phyloP scores from a whole-genome alignment of 2,329 filamentous ascomycete genomes.

The Nemania sp. region DNA sequence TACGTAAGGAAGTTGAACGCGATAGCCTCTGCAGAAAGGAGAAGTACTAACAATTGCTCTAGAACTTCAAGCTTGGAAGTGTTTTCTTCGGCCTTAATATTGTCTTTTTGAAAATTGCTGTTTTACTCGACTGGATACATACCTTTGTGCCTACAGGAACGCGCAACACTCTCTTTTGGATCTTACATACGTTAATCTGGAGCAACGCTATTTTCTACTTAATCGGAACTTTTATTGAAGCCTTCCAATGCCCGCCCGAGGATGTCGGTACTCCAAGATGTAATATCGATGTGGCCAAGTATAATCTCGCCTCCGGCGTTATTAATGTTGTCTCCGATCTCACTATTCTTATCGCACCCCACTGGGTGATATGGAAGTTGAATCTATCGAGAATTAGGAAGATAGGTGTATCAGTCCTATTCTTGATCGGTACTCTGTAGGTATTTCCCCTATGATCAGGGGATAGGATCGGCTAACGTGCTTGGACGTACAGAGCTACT shows the following conservation, averaged over 20 bases:
- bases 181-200: slow-evolving; percentile 27
- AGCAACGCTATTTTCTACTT: slow-evolving; percentile 37
- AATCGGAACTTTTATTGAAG: slow-evolving; percentile 38
- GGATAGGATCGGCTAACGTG: background rate
- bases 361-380: slow-evolving; percentile 41
- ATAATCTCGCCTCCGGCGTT: slow-evolving; percentile 36
- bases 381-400: slow-evolving; percentile 31
- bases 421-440: slow-evolving; percentile 38
- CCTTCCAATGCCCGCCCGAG: slow-evolving; percentile 37
- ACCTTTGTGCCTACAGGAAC: slow-evolving; percentile 33
- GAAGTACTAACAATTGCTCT: slow-evolving; percentile 7
- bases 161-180: slow-evolving; percentile 33
- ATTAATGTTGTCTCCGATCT: slow-evolving; percentile 41
- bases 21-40: background rate
- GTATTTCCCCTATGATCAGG: slow-evolving; percentile 1
- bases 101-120: slow-evolving; percentile 36
- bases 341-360: slow-evolving; percentile 36
- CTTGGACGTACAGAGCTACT: slow-evolving; percentile 27
- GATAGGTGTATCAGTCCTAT: slow-evolving; percentile 37
- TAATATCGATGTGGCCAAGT: slow-evolving; percentile 34
- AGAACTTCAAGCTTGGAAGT: slow-evolving; percentile 37
- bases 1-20: slow-evolving; percentile 25
- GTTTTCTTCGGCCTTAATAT: slow-evolving; percentile 37
- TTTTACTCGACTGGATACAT: slow-evolving; percentile 35
- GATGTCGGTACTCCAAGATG: slow-evolving; percentile 27